Base-by-base conservation (phyloP, 257 asterid species). In the Paraleonurus japonicus region DNA sequence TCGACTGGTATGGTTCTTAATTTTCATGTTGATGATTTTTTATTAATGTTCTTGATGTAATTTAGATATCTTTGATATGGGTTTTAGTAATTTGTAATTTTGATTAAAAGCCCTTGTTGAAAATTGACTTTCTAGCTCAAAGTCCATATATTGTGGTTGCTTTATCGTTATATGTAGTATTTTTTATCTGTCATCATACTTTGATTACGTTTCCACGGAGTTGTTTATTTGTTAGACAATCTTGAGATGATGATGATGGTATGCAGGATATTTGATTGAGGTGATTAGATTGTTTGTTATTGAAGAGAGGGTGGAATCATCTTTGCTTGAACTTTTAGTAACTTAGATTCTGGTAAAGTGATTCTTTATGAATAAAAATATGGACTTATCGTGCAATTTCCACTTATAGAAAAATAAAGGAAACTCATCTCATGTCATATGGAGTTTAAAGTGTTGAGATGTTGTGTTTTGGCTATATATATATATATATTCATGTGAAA, bases 291-390 rank as follows among this genome's bases (percentile, higher is more conserved):
- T 81, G 69, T 67, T 75, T 81, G 79, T 72, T 63, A 35, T 75
- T 62, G 80, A 77, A 81, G 82, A 74, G 81, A 78, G 71, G 58
- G 78, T 59, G 51, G 66, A 66, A 54, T 67, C 61, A 79, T 69
- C 83, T 75, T 81, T 82, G 81, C 81, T 78, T 78, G 64, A 78
- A 63, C 74, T 66, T 13, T 59, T 55, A 76, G 81, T 78, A 58
- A 63, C 79, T 70, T 70, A 35, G 69, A 69, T 76, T 82, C 76
- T 73, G 77, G 62, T 65, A 60, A 53, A 82, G 79, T 63, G 37
- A 17, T 60, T 43, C 66, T 81, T 57, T 59, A 64, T 5, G 60
- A 69, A 61, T 75, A 30, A 28, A 26, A 59, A 59, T 47, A 61
- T 65, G 74, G 57, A 33, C 59, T 8, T 77, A 17, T 57, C 51